Evolutionary conservation across 768 basidiomycete genomes (phyloP), one percentile per base, ranked within the genome.

Genomic region (Suillus luteus): DNA sequence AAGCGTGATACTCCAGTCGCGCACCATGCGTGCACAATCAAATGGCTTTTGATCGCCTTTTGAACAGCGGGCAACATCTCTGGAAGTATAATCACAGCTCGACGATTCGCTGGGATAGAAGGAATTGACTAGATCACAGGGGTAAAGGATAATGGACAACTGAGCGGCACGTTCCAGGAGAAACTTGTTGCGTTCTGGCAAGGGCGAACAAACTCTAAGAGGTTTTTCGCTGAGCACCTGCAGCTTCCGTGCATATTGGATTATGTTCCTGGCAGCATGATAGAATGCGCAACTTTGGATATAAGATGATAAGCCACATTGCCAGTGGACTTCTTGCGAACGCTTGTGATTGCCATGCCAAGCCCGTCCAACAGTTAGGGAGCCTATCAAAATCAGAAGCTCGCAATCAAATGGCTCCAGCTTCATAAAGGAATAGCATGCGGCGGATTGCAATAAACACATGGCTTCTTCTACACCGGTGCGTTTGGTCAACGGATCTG

Each of bases 381-480:
- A 46, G 14, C 62, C 61, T 48, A 82, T 79, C 24, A 61, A 62
- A 35, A 55, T 62, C 33, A 83, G 68, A 44, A 79, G 67, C n/a
- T 64, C 46, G 9, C 67, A 35, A 38, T 80, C 75, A 8, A 65
- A 64, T 5, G 43, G 6, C 3, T 66, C 66, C 11, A 79, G 69
- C 33, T 62, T 65, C 70, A 78, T 75, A 59, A 82, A 81, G 1
- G 82, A 81, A 41, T 68, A 70, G 40, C 70, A 76, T 14, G 68
- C 65, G 12, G 80, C 76, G 1, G 78, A 79, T 22, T 59, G 60
- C 46, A 82, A 68, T 55, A 77, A 73, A 46, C 66, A 61, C 22
- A 82, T 68, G 1, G 81, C 81, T 62, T 81, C 75, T 57, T 79
- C 75, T 4, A 75, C 73, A 10, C 83, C 82, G 0, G 79, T 81